phyloP scores from a whole-genome alignment of 2,329 filamentous ascomycete genomes.

The Cladosporium sp. region DNA sequence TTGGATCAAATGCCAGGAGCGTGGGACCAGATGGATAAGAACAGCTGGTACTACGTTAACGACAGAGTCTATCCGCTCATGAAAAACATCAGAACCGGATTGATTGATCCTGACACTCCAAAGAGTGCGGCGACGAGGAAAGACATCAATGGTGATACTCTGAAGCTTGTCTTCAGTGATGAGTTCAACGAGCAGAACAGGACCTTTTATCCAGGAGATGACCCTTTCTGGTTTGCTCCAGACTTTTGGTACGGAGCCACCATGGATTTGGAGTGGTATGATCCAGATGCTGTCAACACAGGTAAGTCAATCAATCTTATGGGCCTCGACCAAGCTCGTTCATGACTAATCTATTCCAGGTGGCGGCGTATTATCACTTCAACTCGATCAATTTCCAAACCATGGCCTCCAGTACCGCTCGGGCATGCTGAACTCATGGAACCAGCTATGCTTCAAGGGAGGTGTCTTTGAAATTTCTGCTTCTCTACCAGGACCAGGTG shows the following conservation, averaged over 20 bases:
- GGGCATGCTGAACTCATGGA: conserved; percentile 72
- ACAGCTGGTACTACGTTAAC: conserved; percentile 12
- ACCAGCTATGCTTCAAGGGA: conserved; percentile 67
- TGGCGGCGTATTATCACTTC: conserved; percentile 58
- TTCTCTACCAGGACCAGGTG: conserved; percentile 62
- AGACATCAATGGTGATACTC: conserved; percentile 54
- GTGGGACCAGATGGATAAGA: conserved; percentile 4
- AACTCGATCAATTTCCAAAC: conserved; percentile 61
- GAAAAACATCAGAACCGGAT: conserved; percentile 54
- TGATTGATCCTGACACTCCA: conserved; percentile 67
- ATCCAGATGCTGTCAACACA: conserved; percentile 27
- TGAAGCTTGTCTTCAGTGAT: conserved; percentile 64
- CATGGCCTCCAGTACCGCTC: conserved; percentile 64
- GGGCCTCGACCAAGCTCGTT: background rate
- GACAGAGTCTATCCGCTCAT: conserved; percentile 36
- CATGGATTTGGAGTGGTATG: conserved; percentile 57
- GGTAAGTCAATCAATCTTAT: conserved; percentile 15
- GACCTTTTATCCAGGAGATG: conserved; percentile 67
- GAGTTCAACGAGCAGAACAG: conserved; percentile 65
- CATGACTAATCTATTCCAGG: conserved; percentile 41
- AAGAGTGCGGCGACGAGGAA: conserved; percentile 52
- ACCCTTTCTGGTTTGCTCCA: conserved; percentile 63
- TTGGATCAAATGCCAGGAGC: conserved; percentile 34
- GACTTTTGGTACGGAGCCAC: conserved; percentile 71
- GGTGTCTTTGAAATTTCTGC: conserved; percentile 66